Base-by-base conservation (phyloP, 805 yeast genomes). In the Ogataea chonburiensis region DNA sequence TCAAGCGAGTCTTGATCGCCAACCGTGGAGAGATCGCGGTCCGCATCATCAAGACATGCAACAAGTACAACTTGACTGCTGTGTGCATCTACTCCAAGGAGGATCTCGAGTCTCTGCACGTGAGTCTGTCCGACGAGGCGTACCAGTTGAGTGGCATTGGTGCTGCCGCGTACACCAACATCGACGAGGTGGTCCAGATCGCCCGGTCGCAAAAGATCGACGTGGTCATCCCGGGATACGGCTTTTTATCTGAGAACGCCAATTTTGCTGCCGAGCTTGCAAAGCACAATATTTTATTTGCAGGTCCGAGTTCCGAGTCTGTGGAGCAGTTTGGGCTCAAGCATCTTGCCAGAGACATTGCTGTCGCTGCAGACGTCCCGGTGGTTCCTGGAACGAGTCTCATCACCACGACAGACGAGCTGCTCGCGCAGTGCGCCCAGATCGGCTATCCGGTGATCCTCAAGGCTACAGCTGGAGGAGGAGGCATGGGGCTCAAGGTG, bases 11-110 rank as follows among this genome's bases (percentile, higher is more conserved):
- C 12, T 71, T 91, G 34, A 91, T 91, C 39, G 98, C 98, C 25
- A 91, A 91, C 68, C 77, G 98, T 65, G 98, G 98, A 58, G 98
- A 91, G 66, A 91, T 91, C 52, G 97, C 98, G 3, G 96, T 88
- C 19, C 71, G 98, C 53, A 86, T 91, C 51, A 86, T 91, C 55
- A 81, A 76, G 55, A 89, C 98, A n/a, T 70, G 91, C 57, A 85
- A 85, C 61, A 81, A 81, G 58, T 61, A 91, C 46, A 78, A 78
- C 3, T 84, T 93, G 47, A 73, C 69, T 43, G 67, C 96, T 1
- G 81, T 93, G 47, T 91, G 97, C 5, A 81, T 91, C 31, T 93
- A 83, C 63, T 86, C 97, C 9, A 93, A 87, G 54, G 84, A 86
- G 5, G 98, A 91, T 59, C 74, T 82, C 52, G 86, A 86, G 52